These are phyloP conservation scores for Blastomyces silverae DNA, from an alignment of 2,329 filamentous ascomycete genomes.

Conservation along the genomic window DNA sequence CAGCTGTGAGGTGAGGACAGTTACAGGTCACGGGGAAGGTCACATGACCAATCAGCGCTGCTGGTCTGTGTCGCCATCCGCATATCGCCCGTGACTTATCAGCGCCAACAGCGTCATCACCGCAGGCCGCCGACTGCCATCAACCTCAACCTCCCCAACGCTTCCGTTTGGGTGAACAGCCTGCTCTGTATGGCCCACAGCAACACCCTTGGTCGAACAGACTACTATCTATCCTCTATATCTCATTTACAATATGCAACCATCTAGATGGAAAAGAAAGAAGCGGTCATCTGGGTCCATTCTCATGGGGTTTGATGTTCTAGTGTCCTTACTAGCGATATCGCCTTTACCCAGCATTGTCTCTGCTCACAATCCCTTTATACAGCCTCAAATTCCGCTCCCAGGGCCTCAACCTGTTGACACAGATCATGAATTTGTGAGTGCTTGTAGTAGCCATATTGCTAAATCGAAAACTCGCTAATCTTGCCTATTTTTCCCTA, in stretches of 20 bases:
- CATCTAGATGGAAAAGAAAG: conserved; percentile 15
- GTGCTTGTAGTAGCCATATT: conserved; percentile 13
- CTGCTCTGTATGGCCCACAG: conserved; percentile 1
- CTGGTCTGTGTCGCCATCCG: conserved; percentile 3
- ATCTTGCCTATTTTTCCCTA: conserved; percentile 18
- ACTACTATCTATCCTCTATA: not conserved
- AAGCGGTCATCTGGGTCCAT: not conserved
- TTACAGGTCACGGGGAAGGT: not conserved
- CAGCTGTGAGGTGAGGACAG: too few species aligned
- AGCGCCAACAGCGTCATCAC: conserved; percentile 8
- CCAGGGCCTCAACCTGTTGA: conserved; percentile 22
- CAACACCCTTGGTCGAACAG: not conserved
- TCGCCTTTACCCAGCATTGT: conserved; percentile 23
- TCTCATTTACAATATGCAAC: conserved; percentile 5
- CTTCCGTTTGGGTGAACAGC: not conserved
- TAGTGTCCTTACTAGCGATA: conserved; percentile 1
- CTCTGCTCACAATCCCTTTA: conserved; percentile 27
- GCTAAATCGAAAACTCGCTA: not conserved
- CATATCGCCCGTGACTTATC: not conserved
- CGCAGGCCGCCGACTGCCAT: not conserved
- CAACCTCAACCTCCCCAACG: not conserved
- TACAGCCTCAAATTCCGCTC: conserved; percentile 33
- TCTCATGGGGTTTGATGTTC: not conserved
- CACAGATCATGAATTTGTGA: conserved; percentile 36
- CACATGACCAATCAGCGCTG: conserved; percentile 9